A percentile compares a stretch with the other conserved stretches of the same genome.
Conservation (phyloP, 129 eudicot species). For the Artemisia annua region DNA sequence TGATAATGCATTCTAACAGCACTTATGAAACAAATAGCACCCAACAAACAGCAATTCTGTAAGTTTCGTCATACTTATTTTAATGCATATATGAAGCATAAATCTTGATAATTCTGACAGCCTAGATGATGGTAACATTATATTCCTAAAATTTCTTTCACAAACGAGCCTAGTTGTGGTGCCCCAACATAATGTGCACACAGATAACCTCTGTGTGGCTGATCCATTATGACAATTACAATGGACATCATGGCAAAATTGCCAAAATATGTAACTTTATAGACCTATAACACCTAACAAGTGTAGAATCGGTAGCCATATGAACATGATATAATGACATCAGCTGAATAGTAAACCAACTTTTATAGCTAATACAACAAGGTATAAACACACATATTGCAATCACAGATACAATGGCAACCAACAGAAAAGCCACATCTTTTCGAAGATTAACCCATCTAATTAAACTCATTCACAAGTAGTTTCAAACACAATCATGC, state of each 20-base stretch:
- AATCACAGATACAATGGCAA: constrained; percentile 2
- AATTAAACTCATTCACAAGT: not conserved
- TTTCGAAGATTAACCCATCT: not conserved
- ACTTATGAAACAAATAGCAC: not conserved
- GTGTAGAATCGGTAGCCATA: not conserved
- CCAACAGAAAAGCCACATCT: constrained; percentile 13
- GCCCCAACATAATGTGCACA: not conserved
- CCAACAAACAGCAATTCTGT: not conserved
- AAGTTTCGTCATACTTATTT: not conserved
- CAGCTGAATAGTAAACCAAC: not conserved
- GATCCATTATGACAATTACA: not conserved
- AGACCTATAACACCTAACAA: not conserved
- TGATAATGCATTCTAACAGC: not conserved
- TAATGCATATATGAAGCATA: not conserved
- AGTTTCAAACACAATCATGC: not conserved
- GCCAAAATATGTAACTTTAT: not conserved
- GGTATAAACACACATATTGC: not conserved
- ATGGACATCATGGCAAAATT: too few species aligned
- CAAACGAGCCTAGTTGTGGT: too few species aligned
- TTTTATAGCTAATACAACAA: not conserved
- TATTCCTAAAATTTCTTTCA: too few species aligned
- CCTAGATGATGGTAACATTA: too few species aligned
- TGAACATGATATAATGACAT: too few species aligned
- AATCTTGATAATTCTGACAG: too few species aligned
- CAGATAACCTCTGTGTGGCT: not conserved